Conservation (phyloP, 257 asterid genomes). For the Apocynum venetum region DNA sequence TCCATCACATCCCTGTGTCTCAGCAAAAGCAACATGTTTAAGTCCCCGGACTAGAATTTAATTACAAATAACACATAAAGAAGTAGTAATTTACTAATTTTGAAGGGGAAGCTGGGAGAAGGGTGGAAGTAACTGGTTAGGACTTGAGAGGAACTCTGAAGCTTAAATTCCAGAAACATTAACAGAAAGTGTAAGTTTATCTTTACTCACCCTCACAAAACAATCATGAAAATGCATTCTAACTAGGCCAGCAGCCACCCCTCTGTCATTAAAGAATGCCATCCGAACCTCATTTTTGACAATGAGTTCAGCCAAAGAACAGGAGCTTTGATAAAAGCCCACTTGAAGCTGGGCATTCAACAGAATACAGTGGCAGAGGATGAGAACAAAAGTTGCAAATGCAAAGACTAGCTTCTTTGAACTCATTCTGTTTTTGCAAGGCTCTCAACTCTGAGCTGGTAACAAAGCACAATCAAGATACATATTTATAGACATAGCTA, state of each 20-base stretch:
- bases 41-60: too few species aligned
- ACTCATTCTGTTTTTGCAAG: constrained; percentile 25
- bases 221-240: constrained; percentile 89
- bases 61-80: too few species aligned
- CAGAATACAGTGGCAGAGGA: constrained; percentile 19
- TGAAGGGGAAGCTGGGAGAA: too few species aligned
- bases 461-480: background rate
- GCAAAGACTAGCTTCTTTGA: constrained; percentile 7
- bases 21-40: background rate
- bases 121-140: too few species aligned
- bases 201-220: constrained; percentile 58
- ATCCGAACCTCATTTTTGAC: constrained; percentile 52
- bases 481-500: background rate
- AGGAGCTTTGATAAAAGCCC: constrained; percentile 51
- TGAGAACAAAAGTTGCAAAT: constrained; percentile 11
- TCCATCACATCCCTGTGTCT: constrained; percentile 79
- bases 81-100: too few species aligned
- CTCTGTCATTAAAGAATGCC: constrained; percentile 42
- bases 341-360: constrained; percentile 49
- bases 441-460: background rate
- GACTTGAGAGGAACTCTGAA: too few species aligned
- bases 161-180: too few species aligned
- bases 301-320: constrained; percentile 47
- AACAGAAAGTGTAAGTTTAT: too few species aligned
- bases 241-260: constrained; percentile 74